Base-by-base conservation (phyloP, 306 rosid genomes). In the Hylodesmum podocarpum region DNA sequence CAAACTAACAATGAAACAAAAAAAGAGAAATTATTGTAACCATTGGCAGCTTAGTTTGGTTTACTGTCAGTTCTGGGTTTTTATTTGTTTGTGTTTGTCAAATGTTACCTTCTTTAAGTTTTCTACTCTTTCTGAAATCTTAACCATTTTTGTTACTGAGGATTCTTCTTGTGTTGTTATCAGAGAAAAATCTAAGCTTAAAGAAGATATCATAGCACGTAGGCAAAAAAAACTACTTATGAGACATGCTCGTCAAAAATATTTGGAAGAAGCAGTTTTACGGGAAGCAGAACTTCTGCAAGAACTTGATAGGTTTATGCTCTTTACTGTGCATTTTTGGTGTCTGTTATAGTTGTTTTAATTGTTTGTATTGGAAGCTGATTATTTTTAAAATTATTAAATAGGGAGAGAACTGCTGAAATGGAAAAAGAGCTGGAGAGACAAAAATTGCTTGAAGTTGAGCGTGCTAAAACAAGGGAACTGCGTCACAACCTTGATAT, bases 401-500 rank as follows among this genome's bases (percentile, higher is more conserved):
- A 76, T 73, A 94, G 98, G 86, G 96, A 88, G 81, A 91, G 96
- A 82, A 72, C 78, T n/a, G 76, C 85, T 66, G 97, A 94, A 85
- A 86, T 82, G 81, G 97, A 91, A 55, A 94, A 90, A 74, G 98
- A 91, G 83, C 86, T 89, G 46, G 98, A 94, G 76, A 89, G 98
- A 81, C 96, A 89, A 80, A 87, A 86, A 49, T 87, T 85, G 72
- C 85, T 94, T 54, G 98, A 94, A 86, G 67, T 86, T 21, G 97
- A 94, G 89, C 91, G 94, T 65, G 90, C 96, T 66, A 91, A 90
- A 84, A 94, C 98, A 28, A 88, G 92, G 89, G 98, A 94, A 82
- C 74, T 94, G 70, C 94, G 95, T 36, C 89, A 94, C 89, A 87
- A 83, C 81, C 96, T 94, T 77, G 98, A 94, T 21, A 82, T 94